These are phyloP conservation scores for Neodidymelliopsis sp. DNA, from an alignment of 2,329 filamentous ascomycete species.

Conservation along the genomic window DNA sequence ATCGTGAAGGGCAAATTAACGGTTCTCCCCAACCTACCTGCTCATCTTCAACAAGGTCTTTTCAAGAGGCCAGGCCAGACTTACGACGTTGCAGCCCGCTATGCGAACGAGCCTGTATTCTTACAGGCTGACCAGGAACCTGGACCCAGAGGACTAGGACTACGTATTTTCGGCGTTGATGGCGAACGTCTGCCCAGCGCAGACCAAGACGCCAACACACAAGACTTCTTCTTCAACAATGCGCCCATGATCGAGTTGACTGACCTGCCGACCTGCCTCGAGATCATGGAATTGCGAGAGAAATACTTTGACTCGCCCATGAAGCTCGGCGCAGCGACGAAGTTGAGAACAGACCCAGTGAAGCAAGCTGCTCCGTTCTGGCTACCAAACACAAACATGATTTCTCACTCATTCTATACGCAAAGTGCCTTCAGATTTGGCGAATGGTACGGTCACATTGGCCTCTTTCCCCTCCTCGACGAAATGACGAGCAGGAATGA, in stretches of 20 bases:
- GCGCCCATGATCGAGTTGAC: constrained; percentile 42
- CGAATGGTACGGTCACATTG: constrained; percentile 40
- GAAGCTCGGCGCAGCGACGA: constrained; percentile 26
- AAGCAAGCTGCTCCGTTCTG: constrained; percentile 37
- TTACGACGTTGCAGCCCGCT: constrained; percentile 49
- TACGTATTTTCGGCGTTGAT: constrained; percentile 48
- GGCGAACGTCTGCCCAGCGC: constrained; percentile 33
- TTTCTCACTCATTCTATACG: constrained; percentile 41
- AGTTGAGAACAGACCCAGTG: constrained; percentile 40
- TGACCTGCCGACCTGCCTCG: constrained; percentile 41
- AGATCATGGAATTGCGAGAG: constrained; percentile 43
- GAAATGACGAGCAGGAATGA: constrained; percentile 26
- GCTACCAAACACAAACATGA: constrained; percentile 47
- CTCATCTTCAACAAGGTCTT: constrained; percentile 48
- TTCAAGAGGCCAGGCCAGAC: constrained; percentile 41
- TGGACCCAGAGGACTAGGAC: constrained; percentile 45
- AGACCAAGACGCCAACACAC: constrained; percentile 21
- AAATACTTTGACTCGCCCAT: constrained; percentile 35
- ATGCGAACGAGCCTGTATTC: constrained; percentile 48
- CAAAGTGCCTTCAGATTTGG: constrained; percentile 44
- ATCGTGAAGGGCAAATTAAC: constrained; percentile 32
- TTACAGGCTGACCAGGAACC: constrained; percentile 47
- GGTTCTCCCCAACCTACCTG: constrained; percentile 27
- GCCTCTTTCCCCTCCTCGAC: constrained; percentile 33
- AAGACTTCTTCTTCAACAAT: constrained; percentile 47